Evolutionary conservation across 768 basidiomycete species (phyloP), one percentile per base, ranked within the genome.

Genomic region (Boletus insuetus): DNA sequence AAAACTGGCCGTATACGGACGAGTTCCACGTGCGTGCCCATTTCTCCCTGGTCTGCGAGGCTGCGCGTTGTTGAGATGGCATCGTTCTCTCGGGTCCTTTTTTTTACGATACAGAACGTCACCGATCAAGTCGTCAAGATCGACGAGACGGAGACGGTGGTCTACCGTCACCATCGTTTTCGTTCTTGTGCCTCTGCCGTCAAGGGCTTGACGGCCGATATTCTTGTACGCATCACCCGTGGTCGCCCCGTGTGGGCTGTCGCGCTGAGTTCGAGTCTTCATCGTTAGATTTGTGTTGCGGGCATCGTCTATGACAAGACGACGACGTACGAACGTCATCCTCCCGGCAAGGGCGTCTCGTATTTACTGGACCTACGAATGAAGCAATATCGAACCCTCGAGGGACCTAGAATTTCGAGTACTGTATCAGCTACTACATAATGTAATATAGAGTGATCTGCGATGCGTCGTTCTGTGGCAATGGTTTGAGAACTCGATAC

Each of bases 101-200:
- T n/a, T n/a, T n/a, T n/a, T n/a, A n/a, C 42, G n/a, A 53, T 56
- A 89, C 58, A 91, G 89, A 82, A 78, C 63, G 78, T 76, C 6
- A 80, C 76, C 3, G 89, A 91, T 64, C 58, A 59, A 22, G 38
- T 41, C 0, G 67, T 76, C 10, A 55, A 68, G 35, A 68, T 81
- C 2, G 65, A 75, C 2, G 77, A 81, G 71, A 69, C 85, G 10
- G 78, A 75, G 34, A 73, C 78, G 37, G 75, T 77, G 10, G 60
- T 72, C 0, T 94, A 94, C 61, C 82, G 94, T 17, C 86, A 91
- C 83, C 91, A 95, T 65, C 85, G 93, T 9, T 87, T 96, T 63
- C 81, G 90, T 35, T 85, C 87, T 3, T 77, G 77, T 0, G 86
- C 86, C 1, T 92, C 91, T 17, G 85, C 92, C 0, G 79, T 95